Base-by-base conservation (phyloP, 495 filamentous ascomycete genomes). In the Patellaria atrata region DNA sequence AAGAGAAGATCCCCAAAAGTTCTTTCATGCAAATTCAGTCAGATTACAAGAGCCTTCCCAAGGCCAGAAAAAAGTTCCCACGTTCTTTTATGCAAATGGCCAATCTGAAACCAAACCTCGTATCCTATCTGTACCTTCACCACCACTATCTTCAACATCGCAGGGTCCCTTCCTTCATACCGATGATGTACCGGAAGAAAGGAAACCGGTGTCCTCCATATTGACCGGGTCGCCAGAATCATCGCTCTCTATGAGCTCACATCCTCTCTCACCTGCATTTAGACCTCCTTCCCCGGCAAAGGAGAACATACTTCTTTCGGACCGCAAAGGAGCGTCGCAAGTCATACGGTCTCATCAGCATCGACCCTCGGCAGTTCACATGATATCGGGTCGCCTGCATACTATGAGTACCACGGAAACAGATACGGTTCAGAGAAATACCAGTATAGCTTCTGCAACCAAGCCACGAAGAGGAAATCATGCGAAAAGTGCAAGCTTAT, bases 181-280 rank as follows among this genome's bases (percentile, higher is more conserved):
- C 3, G 65, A 71, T 43, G 65, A 67, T 5, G 45, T 57, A 5
- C 50, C 58, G 37, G 67, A 71, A 40, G 44, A 44, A 23, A 50
- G 23, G 27, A 27, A 31, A 16, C n/a, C 16, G 17, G 25, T 8
- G 23, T 26, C 23, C n/a, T n/a, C n/a, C n/a, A n/a, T n/a, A n/a
- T n/a, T 48, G 13, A 48, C 45, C 18, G 20, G 44, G 8, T 30
- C 48, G 11, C 48, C 45, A 10, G 47, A 41, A 36, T 38, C 37
- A 7, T 50, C 41, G 18, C 24, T 44, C 7, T 48, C 41, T 24
- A 30, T 31, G 14, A 35, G 38, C 14, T 19, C 38, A n/a, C 28
- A 31, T 5, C 36, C 32, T 8, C 32, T 37, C 5, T 26, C 22
- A 6, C 37, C 35, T n/a, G 22, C 45, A 4, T 35, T 47, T n/a